phyloP scores from a whole-genome alignment of 805 yeast species.

The Wickerhamomyces alni region DNA sequence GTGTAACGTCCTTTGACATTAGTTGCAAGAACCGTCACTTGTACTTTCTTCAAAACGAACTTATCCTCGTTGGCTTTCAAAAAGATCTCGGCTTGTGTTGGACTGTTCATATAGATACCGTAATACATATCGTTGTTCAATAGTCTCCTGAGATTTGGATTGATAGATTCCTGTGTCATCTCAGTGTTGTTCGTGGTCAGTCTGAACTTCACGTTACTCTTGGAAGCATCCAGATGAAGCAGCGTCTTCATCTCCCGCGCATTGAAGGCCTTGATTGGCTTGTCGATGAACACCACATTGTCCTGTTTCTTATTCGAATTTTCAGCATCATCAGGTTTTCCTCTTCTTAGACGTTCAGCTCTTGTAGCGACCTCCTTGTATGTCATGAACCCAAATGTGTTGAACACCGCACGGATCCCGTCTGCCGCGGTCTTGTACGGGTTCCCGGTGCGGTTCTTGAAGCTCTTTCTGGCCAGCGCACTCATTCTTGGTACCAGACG shows the following conservation, averaged over 20 bases:
- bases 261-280: slow-evolving; percentile 12
- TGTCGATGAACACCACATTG: slow-evolving; percentile 10
- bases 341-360: slow-evolving; percentile 1
- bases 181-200: slow-evolving; percentile 7
- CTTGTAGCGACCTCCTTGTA: background rate
- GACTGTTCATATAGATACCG: slow-evolving; percentile 14
- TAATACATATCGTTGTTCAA: slow-evolving; percentile 16
- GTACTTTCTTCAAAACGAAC: background rate
- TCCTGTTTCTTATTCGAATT: background rate
- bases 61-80: background rate
- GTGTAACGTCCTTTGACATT: background rate
- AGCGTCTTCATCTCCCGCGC: slow-evolving; percentile 12
- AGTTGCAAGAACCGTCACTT: slow-evolving; percentile 1
- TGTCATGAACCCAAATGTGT: background rate
- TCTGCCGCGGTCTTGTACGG: background rate
- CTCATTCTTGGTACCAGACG: background rate
- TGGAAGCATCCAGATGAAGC: slow-evolving; percentile 7
- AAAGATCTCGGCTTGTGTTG: background rate
- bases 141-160: slow-evolving; percentile 12
- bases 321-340: too few relatives aligned
- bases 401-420: background rate
- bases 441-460: background rate
- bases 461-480: too few relatives aligned
- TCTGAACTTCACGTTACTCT: slow-evolving; percentile 9
- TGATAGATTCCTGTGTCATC: slow-evolving; percentile 4